Conservation (phyloP, 2,329 filamentous ascomycete species). For the Ceratocystis cubensis region DNA sequence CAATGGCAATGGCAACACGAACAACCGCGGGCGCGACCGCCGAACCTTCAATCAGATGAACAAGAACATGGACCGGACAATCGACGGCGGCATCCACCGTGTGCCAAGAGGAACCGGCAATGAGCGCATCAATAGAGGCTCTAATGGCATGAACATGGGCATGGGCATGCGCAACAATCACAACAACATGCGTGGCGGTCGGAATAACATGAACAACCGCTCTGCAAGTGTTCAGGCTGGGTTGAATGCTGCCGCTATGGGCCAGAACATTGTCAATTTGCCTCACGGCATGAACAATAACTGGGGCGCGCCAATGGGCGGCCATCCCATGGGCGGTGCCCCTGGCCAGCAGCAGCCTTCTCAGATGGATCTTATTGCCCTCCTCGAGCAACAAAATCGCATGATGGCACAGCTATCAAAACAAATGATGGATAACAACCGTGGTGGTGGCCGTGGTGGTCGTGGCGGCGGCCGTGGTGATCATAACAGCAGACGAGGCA, state of each 20-base stretch:
- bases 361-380: slow-evolving; percentile 52
- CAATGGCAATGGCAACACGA: slow-evolving; percentile 38
- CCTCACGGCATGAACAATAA: slow-evolving; percentile 31
- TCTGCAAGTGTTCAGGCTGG: slow-evolving; percentile 40
- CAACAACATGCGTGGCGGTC: slow-evolving; percentile 16
- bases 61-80: slow-evolving; percentile 65
- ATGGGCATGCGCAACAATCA: slow-evolving; percentile 24
- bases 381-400: slow-evolving; percentile 75
- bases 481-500: slow-evolving; percentile 40
- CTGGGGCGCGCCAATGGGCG: slow-evolving; percentile 24
- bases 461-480: slow-evolving; percentile 52
- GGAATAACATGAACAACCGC: slow-evolving; percentile 37
- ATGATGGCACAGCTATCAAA: slow-evolving; percentile 70
- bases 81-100: slow-evolving; percentile 66
- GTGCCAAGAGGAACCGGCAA: slow-evolving; percentile 59
- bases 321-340: slow-evolving; percentile 12
- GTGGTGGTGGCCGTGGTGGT: slow-evolving; percentile 32
- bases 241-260: slow-evolving; percentile 30
- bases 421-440: slow-evolving; percentile 37
- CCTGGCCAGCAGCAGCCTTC: slow-evolving; percentile 30
- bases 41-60: slow-evolving; percentile 69
- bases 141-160: slow-evolving; percentile 15
- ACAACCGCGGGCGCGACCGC: slow-evolving; percentile 55
- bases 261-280: slow-evolving; percentile 32
- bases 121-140: slow-evolving; percentile 56